Evolutionary conservation across 352 stramenopile species (phyloP).

Genomic region (Achlya hypogyna): DNA sequence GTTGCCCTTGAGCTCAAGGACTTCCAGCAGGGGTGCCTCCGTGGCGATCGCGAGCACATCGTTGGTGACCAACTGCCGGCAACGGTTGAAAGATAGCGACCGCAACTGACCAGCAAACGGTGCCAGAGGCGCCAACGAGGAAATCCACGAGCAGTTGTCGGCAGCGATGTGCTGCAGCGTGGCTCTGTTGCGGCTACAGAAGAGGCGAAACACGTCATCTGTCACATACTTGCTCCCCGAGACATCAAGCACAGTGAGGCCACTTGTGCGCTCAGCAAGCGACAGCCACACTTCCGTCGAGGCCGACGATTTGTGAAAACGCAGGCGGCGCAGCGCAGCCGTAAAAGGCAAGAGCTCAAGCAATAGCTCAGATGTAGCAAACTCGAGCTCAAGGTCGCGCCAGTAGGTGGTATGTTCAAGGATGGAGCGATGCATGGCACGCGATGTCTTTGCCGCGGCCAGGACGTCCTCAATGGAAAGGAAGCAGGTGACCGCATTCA

Average conservation of each 20-base stretch:
- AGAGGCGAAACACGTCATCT: not conserved
- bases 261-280: not conserved
- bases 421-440: not conserved
- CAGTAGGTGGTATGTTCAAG: constrained; percentile 2
- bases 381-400: not conserved
- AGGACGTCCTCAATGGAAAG: constrained; percentile 10
- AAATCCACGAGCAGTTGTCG: constrained; percentile 18
- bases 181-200: not conserved
- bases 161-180: constrained; percentile 2
- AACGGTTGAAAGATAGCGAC: constrained; percentile 13
- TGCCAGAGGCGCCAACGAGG: not conserved
- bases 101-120: not conserved
- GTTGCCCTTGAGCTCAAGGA: constrained; percentile 11
- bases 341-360: constrained; percentile 3
- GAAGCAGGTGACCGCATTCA: not conserved
- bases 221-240: constrained; percentile 16
- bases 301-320: constrained; percentile 6
- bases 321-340: not conserved
- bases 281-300: constrained; percentile 14
- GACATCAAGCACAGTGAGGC: constrained; percentile 11
- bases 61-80: constrained; percentile 1
- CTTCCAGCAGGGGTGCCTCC: not conserved
- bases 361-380: not conserved
- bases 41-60: not conserved
- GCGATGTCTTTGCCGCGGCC: not conserved